Evolutionary conservation across 2,329 filamentous ascomycete species (phyloP).

Genomic region (Scedosporium boydii): DNA sequence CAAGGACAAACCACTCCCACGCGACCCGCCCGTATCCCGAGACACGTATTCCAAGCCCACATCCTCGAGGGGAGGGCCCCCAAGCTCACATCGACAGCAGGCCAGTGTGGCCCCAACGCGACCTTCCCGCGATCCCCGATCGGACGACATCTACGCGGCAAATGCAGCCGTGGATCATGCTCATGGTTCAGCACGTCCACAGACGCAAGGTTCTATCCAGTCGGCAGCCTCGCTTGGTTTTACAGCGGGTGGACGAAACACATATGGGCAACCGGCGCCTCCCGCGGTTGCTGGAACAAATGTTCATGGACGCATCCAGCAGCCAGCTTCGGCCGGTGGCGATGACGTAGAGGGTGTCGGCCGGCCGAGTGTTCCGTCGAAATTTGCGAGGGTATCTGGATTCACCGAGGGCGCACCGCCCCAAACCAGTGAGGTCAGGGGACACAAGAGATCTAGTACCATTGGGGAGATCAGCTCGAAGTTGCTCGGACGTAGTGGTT

Average conservation of each 20-base stretch:
- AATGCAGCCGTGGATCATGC: background rate
- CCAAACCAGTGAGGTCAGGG: constrained; percentile 26
- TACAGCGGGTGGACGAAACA: constrained; percentile 48
- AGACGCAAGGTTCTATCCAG: constrained; percentile 73
- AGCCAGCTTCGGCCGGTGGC: constrained; percentile 53
- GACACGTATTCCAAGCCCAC: constrained; percentile 30
- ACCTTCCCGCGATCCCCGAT: constrained; percentile 15
- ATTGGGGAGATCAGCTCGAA: constrained; percentile 77
- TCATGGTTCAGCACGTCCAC: constrained; percentile 40
- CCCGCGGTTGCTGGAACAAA: constrained; percentile 83
- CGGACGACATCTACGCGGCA: constrained; percentile 36
- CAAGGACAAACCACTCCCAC: constrained; percentile 50
- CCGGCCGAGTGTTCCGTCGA: constrained; percentile 51
- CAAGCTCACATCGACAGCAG: constrained; percentile 35
- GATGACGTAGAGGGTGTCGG: constrained; percentile 60
- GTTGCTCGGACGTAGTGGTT: constrained; percentile 74
- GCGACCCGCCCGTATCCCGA: constrained; percentile 41
- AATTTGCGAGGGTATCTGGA: constrained; percentile 48
- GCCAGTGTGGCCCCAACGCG: background rate
- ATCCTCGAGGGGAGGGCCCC: constrained; percentile 29
- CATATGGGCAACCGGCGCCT: constrained; percentile 78
- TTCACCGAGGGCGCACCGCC: constrained; percentile 32
- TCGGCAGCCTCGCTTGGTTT: constrained; percentile 57
- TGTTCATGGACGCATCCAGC: constrained; percentile 80
- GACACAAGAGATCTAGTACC: constrained; percentile 63